Percentiles rank a stretch among this genome's conserved stretches.
phyloP scores from a whole-genome alignment of 345 rosid genomes.

The Adansonia digitata region DNA sequence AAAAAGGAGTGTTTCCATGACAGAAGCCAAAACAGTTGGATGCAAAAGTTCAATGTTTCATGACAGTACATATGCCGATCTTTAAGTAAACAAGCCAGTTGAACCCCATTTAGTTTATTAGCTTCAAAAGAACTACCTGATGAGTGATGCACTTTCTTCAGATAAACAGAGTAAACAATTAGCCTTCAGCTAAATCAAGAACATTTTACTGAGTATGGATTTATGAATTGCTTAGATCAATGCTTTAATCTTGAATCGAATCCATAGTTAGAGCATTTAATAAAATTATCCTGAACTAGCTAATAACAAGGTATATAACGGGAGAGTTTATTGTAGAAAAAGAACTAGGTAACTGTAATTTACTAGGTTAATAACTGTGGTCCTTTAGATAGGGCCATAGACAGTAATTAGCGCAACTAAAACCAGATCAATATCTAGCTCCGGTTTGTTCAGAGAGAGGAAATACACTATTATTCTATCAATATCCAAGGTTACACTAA shows the following conservation, averaged over 20 bases:
- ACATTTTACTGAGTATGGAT: neutral
- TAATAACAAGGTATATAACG: neutral
- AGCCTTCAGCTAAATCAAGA: neutral
- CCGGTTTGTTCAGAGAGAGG: conserved; percentile 12
- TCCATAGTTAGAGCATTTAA: neutral
- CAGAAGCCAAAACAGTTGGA: neutral
- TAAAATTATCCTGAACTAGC: neutral
- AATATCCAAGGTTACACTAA: conserved; percentile 27
- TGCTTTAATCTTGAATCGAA: neutral
- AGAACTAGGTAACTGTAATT: neutral
- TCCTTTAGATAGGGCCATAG: conserved; percentile 25
- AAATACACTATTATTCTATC: conserved; percentile 20
- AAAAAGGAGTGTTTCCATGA: neutral
- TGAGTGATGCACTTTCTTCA: neutral
- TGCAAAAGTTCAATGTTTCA: neutral
- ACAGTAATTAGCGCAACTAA: conserved; percentile 15
- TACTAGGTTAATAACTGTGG: conserved; percentile 27
- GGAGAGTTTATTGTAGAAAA: neutral
- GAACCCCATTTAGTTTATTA: no score
- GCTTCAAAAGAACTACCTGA: neutral
- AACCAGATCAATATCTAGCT: conserved; percentile 14
- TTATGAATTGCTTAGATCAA: conserved; percentile 7
- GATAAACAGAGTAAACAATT: neutral
- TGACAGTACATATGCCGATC: no score
- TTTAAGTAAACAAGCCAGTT: no score